Evolutionary conservation across 2,329 filamentous ascomycete species (phyloP), one percentile per base, ranked within the genome.

Genomic region (Trichoderma harzianum): DNA sequence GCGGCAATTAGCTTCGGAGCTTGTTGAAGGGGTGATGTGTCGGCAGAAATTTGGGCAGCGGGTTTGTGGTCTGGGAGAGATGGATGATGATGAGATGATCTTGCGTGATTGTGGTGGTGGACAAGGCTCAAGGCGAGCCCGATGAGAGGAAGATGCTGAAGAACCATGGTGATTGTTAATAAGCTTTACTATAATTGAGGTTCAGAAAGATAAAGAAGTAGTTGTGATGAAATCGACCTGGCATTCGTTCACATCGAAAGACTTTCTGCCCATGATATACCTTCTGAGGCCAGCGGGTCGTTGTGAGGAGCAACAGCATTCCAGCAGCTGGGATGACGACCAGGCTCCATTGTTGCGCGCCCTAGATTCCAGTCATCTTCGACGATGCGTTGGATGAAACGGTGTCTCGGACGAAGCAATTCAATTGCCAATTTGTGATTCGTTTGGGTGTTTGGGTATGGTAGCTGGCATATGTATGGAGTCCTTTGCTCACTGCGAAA

Each of bases 221-320:
- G 32, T 61, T 32, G 32, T 3, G 10, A 14, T 32, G 36, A 32
- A 32, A 34, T n/a, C 14, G 24, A 24, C 24, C 26, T 58, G 65
- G 24, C 24, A 30, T 3, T 21, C 12, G 57, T 43, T 7, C 3
- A 24, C 7, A n/a, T 7, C 7, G 14, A 47, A 12, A 39, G 32
- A 47, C 21, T 24, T 24, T 12, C 6, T 32, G 28, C 10, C 14
- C 18, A 57, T 58, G 7, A 75, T 78, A 78, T 76, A 70, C 70
- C 28, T 69, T 69, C 55, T 43, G 63, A 67, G 57, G 55, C 36
- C 30, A 55, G 18, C 24, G 68, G 60, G 39, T 32, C 53, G 79
- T 79, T 73, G 76, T 72, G 73, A 58, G 76, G 77, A 80, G 79
- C 77, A 78, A 79, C 77, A 72, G 7, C 79, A 80, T 81, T 80